These are phyloP conservation scores for Trichosporon inkin DNA, from an alignment of 1,284 basidiomycete species.

Conservation along the genomic window DNA sequence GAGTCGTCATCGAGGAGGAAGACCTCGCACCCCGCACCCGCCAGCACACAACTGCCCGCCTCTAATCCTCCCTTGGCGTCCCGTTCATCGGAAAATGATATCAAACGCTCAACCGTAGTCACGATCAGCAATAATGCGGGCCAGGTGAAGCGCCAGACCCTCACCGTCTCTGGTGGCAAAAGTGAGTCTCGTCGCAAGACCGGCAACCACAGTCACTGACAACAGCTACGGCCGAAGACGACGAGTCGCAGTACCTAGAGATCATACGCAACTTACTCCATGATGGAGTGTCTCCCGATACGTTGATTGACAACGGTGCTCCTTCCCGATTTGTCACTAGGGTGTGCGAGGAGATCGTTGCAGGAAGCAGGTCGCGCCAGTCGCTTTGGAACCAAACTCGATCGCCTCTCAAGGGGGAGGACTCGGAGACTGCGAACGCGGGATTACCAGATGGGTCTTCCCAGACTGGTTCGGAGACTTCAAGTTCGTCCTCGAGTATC, in stretches of 20 bases:
- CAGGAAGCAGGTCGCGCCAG: conserved; percentile 24
- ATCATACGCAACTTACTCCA: conserved; percentile 36
- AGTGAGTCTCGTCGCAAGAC: not conserved
- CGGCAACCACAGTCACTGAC: not conserved
- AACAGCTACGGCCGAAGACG: conserved; percentile 29
- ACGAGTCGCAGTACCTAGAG: conserved; percentile 35
- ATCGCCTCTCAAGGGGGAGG: conserved; percentile 4
- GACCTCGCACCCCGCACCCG: not conserved
- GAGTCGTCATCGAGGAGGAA: not conserved
- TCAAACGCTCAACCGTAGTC: conserved; percentile 18
- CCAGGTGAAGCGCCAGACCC: not conserved
- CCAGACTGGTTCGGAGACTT: not conserved
- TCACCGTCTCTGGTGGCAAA: not conserved
- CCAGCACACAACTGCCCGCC: not conserved
- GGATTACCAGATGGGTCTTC: not conserved
- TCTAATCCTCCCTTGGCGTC: not conserved
- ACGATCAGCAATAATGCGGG: conserved; percentile 14
- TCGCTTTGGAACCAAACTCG: conserved; percentile 26
- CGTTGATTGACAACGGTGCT: conserved; percentile 33
- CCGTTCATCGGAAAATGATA: not conserved
- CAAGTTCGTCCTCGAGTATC: conserved; percentile 10
- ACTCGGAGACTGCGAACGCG: not conserved
- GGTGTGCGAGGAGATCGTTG: conserved; percentile 41
- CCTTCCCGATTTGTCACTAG: conserved; percentile 31
- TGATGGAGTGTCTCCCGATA: conserved; percentile 33